Percentiles rank a stretch among this genome's conserved stretches.
These are phyloP conservation scores for Euphorbia pulcherrima DNA, from an alignment of 345 rosid species.

Conservation along the genomic window DNA sequence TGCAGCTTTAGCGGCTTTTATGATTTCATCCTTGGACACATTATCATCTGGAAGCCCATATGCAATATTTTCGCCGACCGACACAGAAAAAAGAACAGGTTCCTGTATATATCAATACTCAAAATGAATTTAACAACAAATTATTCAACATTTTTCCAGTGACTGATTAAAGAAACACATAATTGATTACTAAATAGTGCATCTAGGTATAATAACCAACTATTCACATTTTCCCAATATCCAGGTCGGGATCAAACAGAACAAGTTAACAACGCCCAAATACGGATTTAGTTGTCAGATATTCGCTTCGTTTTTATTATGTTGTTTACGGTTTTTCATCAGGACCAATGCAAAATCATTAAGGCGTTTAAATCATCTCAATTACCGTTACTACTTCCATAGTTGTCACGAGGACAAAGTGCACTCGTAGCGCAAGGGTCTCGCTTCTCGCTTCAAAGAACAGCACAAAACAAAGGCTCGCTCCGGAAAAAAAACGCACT, in stretches of 20 bases:
- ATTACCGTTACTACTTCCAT: too few relatives aligned
- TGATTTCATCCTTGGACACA: slow-evolving; percentile 81
- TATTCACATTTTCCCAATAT: background rate
- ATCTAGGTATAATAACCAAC: background rate
- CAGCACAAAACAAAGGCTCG: too few relatives aligned
- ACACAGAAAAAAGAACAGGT: slow-evolving; percentile 85
- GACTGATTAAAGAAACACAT: background rate
- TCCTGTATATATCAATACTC: slow-evolving; percentile 46
- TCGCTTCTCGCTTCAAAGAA: too few relatives aligned
- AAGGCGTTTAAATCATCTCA: too few relatives aligned
- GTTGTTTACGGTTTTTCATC: too few relatives aligned
- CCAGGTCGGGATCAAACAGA: background rate
- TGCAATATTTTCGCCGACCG: slow-evolving; percentile 94
- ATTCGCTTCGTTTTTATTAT: too few relatives aligned
- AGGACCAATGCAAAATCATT: too few relatives aligned
- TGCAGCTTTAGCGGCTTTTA: slow-evolving; percentile 93
- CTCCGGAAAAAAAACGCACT: too few relatives aligned
- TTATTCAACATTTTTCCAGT: background rate
- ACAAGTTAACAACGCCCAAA: background rate
- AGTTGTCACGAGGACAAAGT: too few relatives aligned
- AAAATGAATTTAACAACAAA: background rate
- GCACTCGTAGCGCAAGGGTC: too few relatives aligned
- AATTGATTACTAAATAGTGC: slow-evolving; percentile 1
- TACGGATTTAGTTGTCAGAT: background rate
- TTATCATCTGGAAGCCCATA: slow-evolving; percentile 92